Conservation (phyloP, 805 yeast species). For the Candida incommunis region DNA sequence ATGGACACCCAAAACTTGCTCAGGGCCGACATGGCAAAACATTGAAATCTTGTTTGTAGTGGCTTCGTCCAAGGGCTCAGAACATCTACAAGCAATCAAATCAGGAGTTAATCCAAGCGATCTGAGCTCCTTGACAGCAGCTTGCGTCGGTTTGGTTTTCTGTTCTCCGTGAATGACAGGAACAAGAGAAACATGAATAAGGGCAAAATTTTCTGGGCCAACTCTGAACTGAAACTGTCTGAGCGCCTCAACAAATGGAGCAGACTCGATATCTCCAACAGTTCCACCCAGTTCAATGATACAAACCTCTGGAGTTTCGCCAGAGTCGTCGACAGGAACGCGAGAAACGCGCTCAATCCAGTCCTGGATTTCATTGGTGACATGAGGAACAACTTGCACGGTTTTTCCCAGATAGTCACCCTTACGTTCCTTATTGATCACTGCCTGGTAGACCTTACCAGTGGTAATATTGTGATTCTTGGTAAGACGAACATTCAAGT, state of each 20-base stretch:
- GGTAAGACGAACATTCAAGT: constrained; percentile 84
- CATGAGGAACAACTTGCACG: constrained; percentile 98
- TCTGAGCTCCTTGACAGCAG: constrained; percentile 94
- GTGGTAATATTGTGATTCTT: constrained; percentile 95
- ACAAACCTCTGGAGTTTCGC: constrained; percentile 88
- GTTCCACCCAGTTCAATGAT: constrained; percentile 98
- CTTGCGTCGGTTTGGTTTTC: constrained; percentile 98
- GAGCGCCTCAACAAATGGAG: constrained; percentile 96
- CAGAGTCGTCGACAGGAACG: constrained; percentile 83
- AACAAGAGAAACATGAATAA: constrained; percentile 91
- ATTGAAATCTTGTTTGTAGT: constrained; percentile 94
- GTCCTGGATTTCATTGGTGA: constrained; percentile 94
- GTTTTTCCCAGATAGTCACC: constrained; percentile 98
- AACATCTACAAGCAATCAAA: constrained; percentile 96
- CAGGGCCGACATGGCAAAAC: constrained; percentile 99
- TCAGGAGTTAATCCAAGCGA: constrained; percentile 91
- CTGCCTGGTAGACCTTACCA: constrained; percentile 90
- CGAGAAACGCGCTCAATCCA: constrained; percentile 93
- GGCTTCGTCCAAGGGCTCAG: constrained; percentile 61
- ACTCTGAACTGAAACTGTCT: constrained; percentile 98
- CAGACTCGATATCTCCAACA: constrained; percentile 97
- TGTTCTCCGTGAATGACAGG: constrained; percentile 98
- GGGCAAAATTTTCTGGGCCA: constrained; percentile 83
- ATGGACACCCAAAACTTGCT: constrained; percentile 92
- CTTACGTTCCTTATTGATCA: constrained; percentile 83